A percentile compares a stretch with the other conserved stretches of the same genome.
phyloP scores from a whole-genome alignment of 495 filamentous ascomycete genomes.

The Platismatia glauca region DNA sequence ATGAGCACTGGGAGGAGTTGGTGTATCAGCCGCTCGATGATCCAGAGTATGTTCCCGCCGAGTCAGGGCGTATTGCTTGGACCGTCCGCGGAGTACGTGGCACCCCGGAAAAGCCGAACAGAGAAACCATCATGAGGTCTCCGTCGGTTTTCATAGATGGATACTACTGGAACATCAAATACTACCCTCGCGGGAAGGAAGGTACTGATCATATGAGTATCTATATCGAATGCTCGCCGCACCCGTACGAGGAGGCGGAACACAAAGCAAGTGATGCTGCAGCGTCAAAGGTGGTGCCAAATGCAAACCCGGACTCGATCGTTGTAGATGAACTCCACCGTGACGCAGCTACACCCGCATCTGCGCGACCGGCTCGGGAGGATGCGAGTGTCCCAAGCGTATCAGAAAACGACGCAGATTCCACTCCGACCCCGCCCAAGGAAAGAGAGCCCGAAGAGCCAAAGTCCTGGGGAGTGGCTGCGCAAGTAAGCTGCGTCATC shows the following conservation, averaged over 20 bases:
- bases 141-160: slow-evolving; percentile 49
- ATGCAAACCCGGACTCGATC: background rate
- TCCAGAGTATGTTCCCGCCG: slow-evolving; percentile 44
- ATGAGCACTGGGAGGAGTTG: slow-evolving; percentile 51
- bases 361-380: background rate
- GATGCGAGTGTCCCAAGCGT: slow-evolving; percentile 15
- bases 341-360: background rate
- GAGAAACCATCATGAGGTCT: slow-evolving; percentile 50
- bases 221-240: slow-evolving; percentile 54
- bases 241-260: slow-evolving; percentile 31
- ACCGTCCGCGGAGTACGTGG: slow-evolving; percentile 51
- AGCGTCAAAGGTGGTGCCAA: background rate
- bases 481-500: slow-evolving; percentile 53
- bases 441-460: slow-evolving; percentile 8
- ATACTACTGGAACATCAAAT: slow-evolving; percentile 62
- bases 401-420: slow-evolving; percentile 4
- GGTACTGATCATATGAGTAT: slow-evolving; percentile 48
- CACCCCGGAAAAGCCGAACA: slow-evolving; percentile 52
- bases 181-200: slow-evolving; percentile 58
- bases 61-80: slow-evolving; percentile 53
- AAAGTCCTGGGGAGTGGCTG: slow-evolving; percentile 42
- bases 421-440: slow-evolving; percentile 1
- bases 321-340: background rate
- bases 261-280: background rate
- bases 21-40: slow-evolving; percentile 51